Evolutionary conservation across 257 asterid genomes (phyloP), one percentile per base, ranked within the genome.

Genomic region (Petrea volubilis): DNA sequence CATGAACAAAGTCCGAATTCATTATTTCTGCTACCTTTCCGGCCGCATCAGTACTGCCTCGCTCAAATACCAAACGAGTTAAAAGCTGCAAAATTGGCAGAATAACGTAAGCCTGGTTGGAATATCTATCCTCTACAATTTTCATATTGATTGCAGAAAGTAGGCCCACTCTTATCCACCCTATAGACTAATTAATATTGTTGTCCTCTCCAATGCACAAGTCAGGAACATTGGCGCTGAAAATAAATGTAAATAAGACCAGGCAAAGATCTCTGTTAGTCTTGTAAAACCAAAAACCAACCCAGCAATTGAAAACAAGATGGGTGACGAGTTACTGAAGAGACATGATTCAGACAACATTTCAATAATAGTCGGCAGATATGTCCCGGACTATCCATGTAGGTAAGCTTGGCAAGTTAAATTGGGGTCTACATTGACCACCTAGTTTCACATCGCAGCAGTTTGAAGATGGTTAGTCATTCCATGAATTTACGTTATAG

Each of bases 21-120:
- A 89, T 91, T 79, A 94, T 91, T 77, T 94, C 97, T 59, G 99
- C 96, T 46, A 90, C 97, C 87, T 91, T 91, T 77, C 85, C 99
- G 72, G 99, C 99, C 65, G 97, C 97, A 74, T 94, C 97, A 0
- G 97, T 91, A 78, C 95, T 94, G 71, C 85, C 96, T 81, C 87
- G 85, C 79, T 94, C 97, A 80, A 94, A 91, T 47, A 91, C 97
- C 71, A 94, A 76, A 66, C 99, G 96, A 80, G 97, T 94, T 77
- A 94, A 82, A 72, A 94, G 97, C 99, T 94, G 95, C 78, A 84
- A 75, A 55, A 74, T 56, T 17, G 24, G 75, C 52, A 60, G 67
- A 76, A 50, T 27, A 38, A 63, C 69, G 46, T 65, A 58, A 78
- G 64, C 71, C 77, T 59, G 64, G 46, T 33, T 50, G 74, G 60